Evolutionary conservation across 768 basidiomycete species (phyloP), one percentile per base, ranked within the genome.

Genomic region (Fomitopsis serialis): DNA sequence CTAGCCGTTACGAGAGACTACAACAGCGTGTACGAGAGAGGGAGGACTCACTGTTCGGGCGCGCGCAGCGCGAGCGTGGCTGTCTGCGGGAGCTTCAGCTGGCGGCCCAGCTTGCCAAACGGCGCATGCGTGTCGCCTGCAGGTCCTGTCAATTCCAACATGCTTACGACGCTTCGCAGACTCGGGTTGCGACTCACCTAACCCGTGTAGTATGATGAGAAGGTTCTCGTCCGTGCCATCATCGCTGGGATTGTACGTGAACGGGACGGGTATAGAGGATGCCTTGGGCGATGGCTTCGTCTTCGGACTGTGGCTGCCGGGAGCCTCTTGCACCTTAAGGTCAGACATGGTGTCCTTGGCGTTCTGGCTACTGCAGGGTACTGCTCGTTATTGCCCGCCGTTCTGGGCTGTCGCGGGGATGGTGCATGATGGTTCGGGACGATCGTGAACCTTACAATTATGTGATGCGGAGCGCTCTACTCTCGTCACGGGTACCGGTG

Each of bases 161-260:
- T n/a, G n/a, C n/a, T n/a, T n/a, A n/a, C n/a, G n/a, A n/a, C 7
- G 45, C 24, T 19, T 7, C 15, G 13, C 37, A 17, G 29, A 32
- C 13, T 40, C 37, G 19, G 15, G 19, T 17, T n/a, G 15, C 21
- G 17, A 65, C 78, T 52, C 57, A 91, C 92, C 92, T 23, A 95
- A 78, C 0, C 93, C 93, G 57, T 96, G 93, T 8, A 96, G 72
- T 29, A 96, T 75, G 54, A 96, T 76, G 22, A 96, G 69, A 17
- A 95, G 69, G 66, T 95, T 95, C 66, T 91, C 87, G 60, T 95
- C 91, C 9, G 82, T 86, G 42, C 90, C 90, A 66, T 94, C 90
- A 54, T 84, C 77, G 55, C 90, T 92, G 13, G 90, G 74, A 5
- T 71, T 56, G 66, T 94, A 96, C 2, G 71, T 72, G 67, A 87